phyloP scores from a whole-genome alignment of 306 rosid genomes.

The Citrullus amarus region DNA sequence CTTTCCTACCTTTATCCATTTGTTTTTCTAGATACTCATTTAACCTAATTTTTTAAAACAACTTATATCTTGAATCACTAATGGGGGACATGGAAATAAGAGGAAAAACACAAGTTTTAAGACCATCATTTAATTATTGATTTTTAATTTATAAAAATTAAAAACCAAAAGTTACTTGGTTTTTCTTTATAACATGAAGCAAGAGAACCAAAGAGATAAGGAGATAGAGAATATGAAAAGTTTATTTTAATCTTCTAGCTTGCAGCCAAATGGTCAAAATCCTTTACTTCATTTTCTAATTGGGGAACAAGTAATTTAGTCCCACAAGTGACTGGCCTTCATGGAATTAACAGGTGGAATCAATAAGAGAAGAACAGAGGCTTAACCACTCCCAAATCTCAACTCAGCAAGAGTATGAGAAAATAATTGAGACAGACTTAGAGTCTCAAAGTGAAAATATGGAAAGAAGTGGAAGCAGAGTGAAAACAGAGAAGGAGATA shows the following conservation, averaged over 20 bases:
- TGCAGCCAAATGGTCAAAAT: no score
- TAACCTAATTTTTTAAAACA: neutral
- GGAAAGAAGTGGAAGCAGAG: neutral
- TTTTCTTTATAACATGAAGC: no score
- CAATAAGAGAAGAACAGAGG: slow-evolving; percentile 19
- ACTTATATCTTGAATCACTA: neutral
- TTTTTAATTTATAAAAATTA: no score
- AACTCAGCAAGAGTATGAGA: slow-evolving; percentile 5
- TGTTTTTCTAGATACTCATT: neutral
- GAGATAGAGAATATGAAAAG: no score
- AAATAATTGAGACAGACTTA: slow-evolving; percentile 4
- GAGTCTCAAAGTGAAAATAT: slow-evolving; percentile 12
- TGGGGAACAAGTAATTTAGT: neutral
- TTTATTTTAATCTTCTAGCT: no score
- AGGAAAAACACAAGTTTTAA: no score
- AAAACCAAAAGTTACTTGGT: no score
- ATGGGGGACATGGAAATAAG: no score
- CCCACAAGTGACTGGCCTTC: neutral
- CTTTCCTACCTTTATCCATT: neutral
- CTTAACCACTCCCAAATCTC: neutral
- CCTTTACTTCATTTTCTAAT: no score
- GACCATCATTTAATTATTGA: no score
- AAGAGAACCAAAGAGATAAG: no score
- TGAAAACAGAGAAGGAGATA: slow-evolving; percentile 22
- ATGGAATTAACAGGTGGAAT: slow-evolving; percentile 32